phyloP scores from a whole-genome alignment of 768 basidiomycete species.

The Leucocoprinus leucothites region DNA sequence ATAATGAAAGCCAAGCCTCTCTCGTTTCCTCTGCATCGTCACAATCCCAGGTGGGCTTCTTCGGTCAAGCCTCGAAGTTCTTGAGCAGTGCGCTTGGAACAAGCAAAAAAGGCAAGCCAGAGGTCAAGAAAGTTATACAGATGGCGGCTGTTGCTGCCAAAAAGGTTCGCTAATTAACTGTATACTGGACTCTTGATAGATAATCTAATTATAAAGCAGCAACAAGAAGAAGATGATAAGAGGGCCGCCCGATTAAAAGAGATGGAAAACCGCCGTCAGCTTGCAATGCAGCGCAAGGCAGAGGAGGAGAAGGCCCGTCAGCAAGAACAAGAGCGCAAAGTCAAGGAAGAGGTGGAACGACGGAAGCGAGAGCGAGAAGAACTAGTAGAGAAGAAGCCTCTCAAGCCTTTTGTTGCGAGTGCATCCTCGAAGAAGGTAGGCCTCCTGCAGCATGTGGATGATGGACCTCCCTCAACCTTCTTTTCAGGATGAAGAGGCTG shows the following conservation, averaged over 20 bases:
- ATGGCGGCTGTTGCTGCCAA: constrained; percentile 82
- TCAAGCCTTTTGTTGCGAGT: constrained; percentile 38
- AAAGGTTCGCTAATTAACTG: constrained; percentile 51
- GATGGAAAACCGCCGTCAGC: constrained; percentile 80
- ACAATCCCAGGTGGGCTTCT: constrained; percentile 57
- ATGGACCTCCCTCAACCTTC: constrained; percentile 9
- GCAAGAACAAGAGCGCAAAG: constrained; percentile 66
- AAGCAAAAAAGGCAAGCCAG: constrained; percentile 68
- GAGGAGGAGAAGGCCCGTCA: constrained; percentile 70
- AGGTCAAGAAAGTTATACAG: constrained; percentile 77
- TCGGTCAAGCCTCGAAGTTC: constrained; percentile 68
- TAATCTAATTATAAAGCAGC: constrained; percentile 41
- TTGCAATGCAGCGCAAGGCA: constrained; percentile 65
- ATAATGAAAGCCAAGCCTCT: constrained; percentile 56
- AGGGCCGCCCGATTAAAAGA: constrained; percentile 72
- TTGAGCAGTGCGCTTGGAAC: constrained; percentile 65
- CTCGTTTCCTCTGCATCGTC: constrained; percentile 46
- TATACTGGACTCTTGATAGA: background rate
- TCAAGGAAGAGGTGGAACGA: constrained; percentile 71
- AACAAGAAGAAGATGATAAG: constrained; percentile 86
- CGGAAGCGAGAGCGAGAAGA: constrained; percentile 84
- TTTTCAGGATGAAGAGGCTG: constrained; percentile 60
- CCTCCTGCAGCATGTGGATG: too few relatives aligned
- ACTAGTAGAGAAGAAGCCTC: constrained; percentile 61
- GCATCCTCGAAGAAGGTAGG: constrained; percentile 49